Base-by-base conservation (phyloP, 441 rosid species). In the Erodium trifolium region DNA sequence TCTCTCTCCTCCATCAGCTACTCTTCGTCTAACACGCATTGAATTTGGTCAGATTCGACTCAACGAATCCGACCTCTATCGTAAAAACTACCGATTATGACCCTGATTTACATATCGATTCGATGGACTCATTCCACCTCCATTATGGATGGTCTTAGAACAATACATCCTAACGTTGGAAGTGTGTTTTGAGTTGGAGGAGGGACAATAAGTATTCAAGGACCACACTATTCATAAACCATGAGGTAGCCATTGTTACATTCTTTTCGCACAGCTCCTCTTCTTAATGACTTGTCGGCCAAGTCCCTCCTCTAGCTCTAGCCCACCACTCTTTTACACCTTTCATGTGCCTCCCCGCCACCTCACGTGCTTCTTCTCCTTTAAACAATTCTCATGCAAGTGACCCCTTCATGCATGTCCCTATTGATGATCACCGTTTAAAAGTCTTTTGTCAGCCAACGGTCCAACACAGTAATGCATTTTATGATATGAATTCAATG, bases 291-390 rank as follows among this genome's bases (percentile, higher is more conserved):
- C 17, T 49, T 49, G 57, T 49, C 57, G 57, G 57, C 1, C 14
- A 12, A n/a, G 55, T 47, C n/a, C n/a, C n/a, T 13, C 55, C 55
- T 47, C 27, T 23, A 23, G 3, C 55, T 5, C 13, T 47, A 13
- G n/a, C 2, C 4, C 14, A 47, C 55, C 5, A 12, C 55, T 47
- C 55, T 47, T 47, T 47, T 47, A 47, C n/a, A n/a, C 16, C 55
- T 47, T 47, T 47, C 55, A 47, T 16, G 55, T 47, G 55, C 55
- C 55, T 47, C 55, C 55, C 55, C 55, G 55, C 55, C 55, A 47
- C 3, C 55, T 47, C 55, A 47, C 55, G 55, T 47, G 55, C 55
- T n/a, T 47, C 55, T 47, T 5, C 55, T 47, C n/a, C 14, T 47
- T 2, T 47, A 13, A 47, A 47, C 55, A 13, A 47, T 12, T 47